Evolutionary conservation across 306 rosid species (phyloP), one percentile per base, ranked within the genome.

Genomic region (Alnus glutinosa): DNA sequence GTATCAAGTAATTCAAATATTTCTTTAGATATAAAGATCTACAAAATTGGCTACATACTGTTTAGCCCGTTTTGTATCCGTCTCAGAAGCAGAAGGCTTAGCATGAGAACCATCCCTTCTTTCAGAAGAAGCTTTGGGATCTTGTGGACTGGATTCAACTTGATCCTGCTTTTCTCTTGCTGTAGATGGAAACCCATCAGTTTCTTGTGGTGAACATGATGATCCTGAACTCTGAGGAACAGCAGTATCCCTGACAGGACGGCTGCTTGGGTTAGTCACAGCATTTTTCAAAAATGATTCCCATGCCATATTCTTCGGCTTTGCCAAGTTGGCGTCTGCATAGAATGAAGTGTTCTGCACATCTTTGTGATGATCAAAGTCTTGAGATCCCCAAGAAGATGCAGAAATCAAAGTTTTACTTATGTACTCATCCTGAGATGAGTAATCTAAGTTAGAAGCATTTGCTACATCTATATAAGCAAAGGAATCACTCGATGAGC

Each of bases 401-500:
- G 76, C 70, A 49, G 91, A 81, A 30, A 84, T 59, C 79, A 83
- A 70, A 84, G 85, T 92, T 79, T 80, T 87, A 82, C 77, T 88
- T 80, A 81, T 88, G 85, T 81, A 83, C 16, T 92, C 97, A 42
- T 92, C 93, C 74, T 88, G 97, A 75, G 85, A 82, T 14, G 84
- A 69, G 71, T 85, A 88, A 75, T 76, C 86, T 18, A 85, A 57
- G 84, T 86, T 87, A 58, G 96, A 81, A 47, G 70, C 83, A 83
- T 86, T 88, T 54, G 58, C 68, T 12, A 87, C 70, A 75, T 96
- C 99, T 59, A 88, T 55, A 80, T 96, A 96, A 34, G 99, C 94
- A 87, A 90, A 96, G 55, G 99, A 96, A 86, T 96, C 99, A 83
- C 99, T 96, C 47, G 99, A 96, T 37, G 99, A 96, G 70, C 99